These are phyloP conservation scores for Bauhinia variegata DNA, from an alignment of 306 rosid genomes.

Conservation along the genomic window DNA sequence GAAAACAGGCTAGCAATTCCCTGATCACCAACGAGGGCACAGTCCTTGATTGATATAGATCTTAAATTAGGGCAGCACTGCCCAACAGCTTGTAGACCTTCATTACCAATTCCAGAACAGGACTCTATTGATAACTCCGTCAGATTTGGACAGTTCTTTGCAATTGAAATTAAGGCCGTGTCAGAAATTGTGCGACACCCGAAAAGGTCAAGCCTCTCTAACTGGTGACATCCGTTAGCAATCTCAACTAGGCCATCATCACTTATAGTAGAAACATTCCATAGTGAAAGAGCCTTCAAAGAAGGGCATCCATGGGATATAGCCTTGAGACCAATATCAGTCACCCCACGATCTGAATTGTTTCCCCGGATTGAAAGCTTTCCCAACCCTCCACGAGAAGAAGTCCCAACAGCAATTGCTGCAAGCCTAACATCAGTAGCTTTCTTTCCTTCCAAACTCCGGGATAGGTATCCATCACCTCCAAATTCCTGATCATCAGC, in stretches of 20 bases:
- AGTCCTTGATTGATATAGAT: slow-evolving; percentile 64
- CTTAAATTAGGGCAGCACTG: slow-evolving; percentile 65
- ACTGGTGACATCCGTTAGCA: slow-evolving; percentile 63
- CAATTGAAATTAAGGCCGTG: slow-evolving; percentile 69
- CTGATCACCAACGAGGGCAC: slow-evolving; percentile 71
- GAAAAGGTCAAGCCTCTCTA: slow-evolving; percentile 81
- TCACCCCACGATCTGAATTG: slow-evolving; percentile 54
- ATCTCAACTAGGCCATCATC: slow-evolving; percentile 86
- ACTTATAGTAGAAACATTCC: slow-evolving; percentile 59
- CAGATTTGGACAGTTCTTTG: slow-evolving; percentile 72
- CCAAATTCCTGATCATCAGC: slow-evolving; percentile 57
- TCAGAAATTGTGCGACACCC: slow-evolving; percentile 70
- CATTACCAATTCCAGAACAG: slow-evolving; percentile 74
- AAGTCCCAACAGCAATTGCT: slow-evolving; percentile 82
- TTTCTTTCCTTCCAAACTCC: slow-evolving; percentile 87
- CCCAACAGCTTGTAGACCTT: slow-evolving; percentile 80
- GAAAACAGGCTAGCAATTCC: slow-evolving; percentile 75
- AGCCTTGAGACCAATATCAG: slow-evolving; percentile 75
- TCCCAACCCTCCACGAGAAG: slow-evolving; percentile 90
- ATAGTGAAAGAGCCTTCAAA: slow-evolving; percentile 69
- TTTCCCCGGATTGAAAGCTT: slow-evolving; percentile 72
- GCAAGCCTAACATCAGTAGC: slow-evolving; percentile 95
- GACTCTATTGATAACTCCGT: slow-evolving; percentile 72
- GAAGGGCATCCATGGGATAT: slow-evolving; percentile 84
- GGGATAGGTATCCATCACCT: slow-evolving; percentile 72